Evolutionary conservation across 257 asterid genomes (phyloP).

Genomic region (Solanum ossicruentum): DNA sequence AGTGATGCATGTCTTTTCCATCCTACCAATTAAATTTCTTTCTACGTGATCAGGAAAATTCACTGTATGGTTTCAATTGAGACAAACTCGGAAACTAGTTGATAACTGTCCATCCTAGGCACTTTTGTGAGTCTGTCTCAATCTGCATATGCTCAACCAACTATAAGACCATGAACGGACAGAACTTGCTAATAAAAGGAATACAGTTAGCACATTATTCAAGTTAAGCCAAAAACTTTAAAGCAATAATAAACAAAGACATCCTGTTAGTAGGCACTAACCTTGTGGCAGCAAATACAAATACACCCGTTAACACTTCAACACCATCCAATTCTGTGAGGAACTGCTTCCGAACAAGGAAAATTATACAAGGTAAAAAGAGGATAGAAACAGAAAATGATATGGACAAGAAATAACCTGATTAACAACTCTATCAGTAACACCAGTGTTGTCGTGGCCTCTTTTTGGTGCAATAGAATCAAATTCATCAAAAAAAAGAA

Average conservation of each 20-base stretch:
- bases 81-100: not conserved
- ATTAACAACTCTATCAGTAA: constrained; percentile 92
- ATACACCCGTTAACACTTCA: constrained; percentile 93
- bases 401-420: constrained; percentile 36
- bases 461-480: constrained; percentile 97
- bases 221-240: not conserved
- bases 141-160: not conserved
- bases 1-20: not conserved
- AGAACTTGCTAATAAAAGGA: not conserved
- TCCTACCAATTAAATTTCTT: not conserved
- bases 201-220: not conserved
- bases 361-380: not conserved
- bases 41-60: not conserved
- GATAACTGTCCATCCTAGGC: not conserved
- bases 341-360: constrained; percentile 27
- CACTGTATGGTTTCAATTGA: not conserved
- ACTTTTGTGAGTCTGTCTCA: not conserved
- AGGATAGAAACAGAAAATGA: not conserved
- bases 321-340: constrained; percentile 95
- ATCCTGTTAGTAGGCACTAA: constrained; percentile 1
- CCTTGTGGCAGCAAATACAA: constrained; percentile 98
- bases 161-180: not conserved
- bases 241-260: not conserved
- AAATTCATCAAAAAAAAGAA: constrained; percentile 90
- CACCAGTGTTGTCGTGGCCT: constrained; percentile 97